These are phyloP conservation scores for Rickenella mellea DNA, from an alignment of 768 basidiomycete genomes.

Conservation along the genomic window DNA sequence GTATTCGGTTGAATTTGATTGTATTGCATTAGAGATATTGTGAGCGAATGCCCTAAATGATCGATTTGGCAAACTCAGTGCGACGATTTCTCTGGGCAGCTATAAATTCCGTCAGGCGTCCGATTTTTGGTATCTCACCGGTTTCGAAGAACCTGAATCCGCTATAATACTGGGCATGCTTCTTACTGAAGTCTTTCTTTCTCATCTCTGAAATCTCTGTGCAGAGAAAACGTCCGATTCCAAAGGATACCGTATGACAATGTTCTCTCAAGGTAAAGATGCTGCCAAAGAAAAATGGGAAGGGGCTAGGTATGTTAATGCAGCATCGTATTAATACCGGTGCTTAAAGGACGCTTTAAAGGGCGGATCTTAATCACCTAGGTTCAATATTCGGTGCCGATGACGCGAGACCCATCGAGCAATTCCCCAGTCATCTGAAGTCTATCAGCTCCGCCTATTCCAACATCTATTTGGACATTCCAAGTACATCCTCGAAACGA, in stretches of 20 bases:
- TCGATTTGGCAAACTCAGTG: conserved; percentile 2
- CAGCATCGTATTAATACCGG: neutral
- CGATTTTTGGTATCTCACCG: conserved; percentile 94
- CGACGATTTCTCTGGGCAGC: conserved; percentile 30
- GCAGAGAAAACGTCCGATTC: conserved; percentile 62
- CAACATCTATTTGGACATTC: conserved; percentile 32
- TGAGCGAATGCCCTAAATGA: conserved; percentile 28
- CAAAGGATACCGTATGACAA: conserved; percentile 76
- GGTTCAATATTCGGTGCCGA: conserved; percentile 70
- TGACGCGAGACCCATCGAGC: conserved; percentile 47
- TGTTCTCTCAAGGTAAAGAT: conserved; percentile 76
- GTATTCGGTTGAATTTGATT: conserved; percentile 2
- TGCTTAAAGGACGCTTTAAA: conserved; percentile 12
- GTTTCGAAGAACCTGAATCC: conserved; percentile 89
- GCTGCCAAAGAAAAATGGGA: conserved; percentile 83
- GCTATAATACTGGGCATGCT: conserved; percentile 71
- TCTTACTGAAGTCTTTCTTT: neutral
- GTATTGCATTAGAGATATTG: conserved; percentile 53
- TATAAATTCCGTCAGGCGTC: conserved; percentile 93
- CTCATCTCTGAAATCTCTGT: neutral
- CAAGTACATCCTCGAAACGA: conserved; percentile 28
- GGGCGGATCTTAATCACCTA: conserved; percentile 60
- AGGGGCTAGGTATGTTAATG: conserved; percentile 50
- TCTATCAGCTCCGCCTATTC: conserved; percentile 38
- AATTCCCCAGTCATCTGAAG: conserved; percentile 50